These are phyloP conservation scores for Pythium chondricola DNA, from an alignment of 352 stramenopile genomes.

Conservation along the genomic window DNA sequence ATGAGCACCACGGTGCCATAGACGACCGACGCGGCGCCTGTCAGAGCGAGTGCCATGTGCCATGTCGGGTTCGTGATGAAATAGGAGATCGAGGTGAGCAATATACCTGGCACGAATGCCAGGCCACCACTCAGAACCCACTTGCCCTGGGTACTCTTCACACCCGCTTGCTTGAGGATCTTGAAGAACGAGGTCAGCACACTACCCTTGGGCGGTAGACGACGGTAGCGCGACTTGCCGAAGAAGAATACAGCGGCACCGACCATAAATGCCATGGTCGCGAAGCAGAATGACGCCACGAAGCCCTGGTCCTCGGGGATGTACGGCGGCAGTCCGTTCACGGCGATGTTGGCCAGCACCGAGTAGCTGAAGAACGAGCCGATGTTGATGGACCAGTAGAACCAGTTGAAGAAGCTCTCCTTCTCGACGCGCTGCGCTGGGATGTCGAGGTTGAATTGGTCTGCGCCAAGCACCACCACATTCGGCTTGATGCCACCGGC, in stretches of 20 bases:
- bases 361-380: conserved; percentile 89
- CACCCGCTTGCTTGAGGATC: conserved; percentile 28
- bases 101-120: conserved; percentile 64
- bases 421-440: conserved; percentile 66
- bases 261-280: conserved; percentile 63
- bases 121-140: conserved; percentile 71
- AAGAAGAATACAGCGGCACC: conserved; percentile 73
- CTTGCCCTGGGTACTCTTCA: conserved; percentile 31
- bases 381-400: conserved; percentile 92
- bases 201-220: conserved; percentile 69
- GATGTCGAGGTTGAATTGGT: conserved; percentile 76
- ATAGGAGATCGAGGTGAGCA: conserved; percentile 75
- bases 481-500: conserved; percentile 40
- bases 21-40: conserved; percentile 39
- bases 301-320: conserved; percentile 84
- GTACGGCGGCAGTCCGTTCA: conserved; percentile 85
- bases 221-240: conserved; percentile 57
- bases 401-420: conserved; percentile 92
- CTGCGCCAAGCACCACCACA: conserved; percentile 38
- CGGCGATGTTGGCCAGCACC: conserved; percentile 84
- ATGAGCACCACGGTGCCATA: conserved; percentile 74
- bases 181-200: conserved; percentile 48
- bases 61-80: conserved; percentile 55
- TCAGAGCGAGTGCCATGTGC: conserved; percentile 58
- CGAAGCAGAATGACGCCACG: conserved; percentile 86